Evolutionary conservation across 306 rosid genomes (phyloP), one percentile per base, ranked within the genome.

Genomic region (Vigna radiata): DNA sequence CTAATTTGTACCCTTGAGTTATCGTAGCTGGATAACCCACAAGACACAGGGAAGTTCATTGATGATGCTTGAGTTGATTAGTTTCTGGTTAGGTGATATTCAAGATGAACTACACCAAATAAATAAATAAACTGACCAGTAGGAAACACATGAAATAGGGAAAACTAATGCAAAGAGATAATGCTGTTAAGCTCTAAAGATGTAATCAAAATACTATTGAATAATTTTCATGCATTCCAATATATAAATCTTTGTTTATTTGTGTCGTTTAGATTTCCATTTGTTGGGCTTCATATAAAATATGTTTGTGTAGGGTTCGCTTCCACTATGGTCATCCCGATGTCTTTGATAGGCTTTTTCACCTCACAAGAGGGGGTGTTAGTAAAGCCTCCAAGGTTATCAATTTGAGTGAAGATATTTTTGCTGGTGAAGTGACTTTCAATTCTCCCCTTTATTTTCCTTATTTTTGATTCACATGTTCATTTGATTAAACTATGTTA

Each of bases 301-400:
- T 29, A 29, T 29, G 18, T 58, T 67, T 68, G 6, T 84, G 48
- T 59, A 95, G 98, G 88, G 98, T 95, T 76, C 98, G 98, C 36
- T 95, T 95, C 86, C 98, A 95, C 84, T 95, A 92, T 84, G 98
- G 98, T n/a, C 98, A 95, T 79, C 98, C 98, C 0, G 98, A 94
- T 82, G 92, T 94, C 81, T 94, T 94, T 72, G 98, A 94, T 85
- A 88, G 98, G 86, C 90, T 94, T 77, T 94, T 94, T 73, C 98
- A 94, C 83, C 97, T 94, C 69, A 88, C 96, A 41, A 89, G 98
- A 86, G 98, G 98, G 64, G 98, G 98, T 61, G 86, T 94, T 48
- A 92, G 98, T 83, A 94, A 94, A 87, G 98, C 98, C 48, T 94
- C 98, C 47, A 94, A 92, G 85, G 93, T 94, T 88, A 92, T 94